A percentile compares a stretch with the other conserved stretches of the same genome.
These are phyloP conservation scores for Tetrahymena borealis DNA, from an alignment of 73 alveolate genomes.

Conservation along the genomic window DNA sequence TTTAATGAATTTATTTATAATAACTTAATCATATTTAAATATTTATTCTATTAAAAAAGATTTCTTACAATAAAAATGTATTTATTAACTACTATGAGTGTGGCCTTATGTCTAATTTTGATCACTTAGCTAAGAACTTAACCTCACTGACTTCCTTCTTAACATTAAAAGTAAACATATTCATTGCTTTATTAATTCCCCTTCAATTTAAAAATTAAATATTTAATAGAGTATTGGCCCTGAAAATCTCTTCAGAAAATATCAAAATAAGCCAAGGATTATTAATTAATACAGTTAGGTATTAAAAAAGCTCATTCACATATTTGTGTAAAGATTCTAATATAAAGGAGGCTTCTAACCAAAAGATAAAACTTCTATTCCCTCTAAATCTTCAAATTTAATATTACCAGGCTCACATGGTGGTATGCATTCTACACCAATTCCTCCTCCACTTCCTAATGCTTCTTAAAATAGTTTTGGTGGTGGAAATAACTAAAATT, in stretches of 20 bases:
- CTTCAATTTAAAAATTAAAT: too few species aligned
- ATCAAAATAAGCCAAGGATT: background rate
- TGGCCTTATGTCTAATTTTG: background rate
- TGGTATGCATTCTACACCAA: background rate
- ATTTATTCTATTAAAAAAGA: background rate
- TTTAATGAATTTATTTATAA: background rate
- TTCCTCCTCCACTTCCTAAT: background rate
- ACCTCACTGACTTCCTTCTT: background rate
- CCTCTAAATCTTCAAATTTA: background rate
- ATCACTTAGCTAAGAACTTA: background rate
- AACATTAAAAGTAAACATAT: background rate
- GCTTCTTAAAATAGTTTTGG: background rate
- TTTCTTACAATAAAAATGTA: background rate
- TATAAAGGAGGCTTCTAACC: constrained; percentile 1
- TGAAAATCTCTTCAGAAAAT: background rate
- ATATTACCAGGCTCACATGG: background rate
- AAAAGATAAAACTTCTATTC: background rate
- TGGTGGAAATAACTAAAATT: background rate
- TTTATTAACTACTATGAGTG: background rate
- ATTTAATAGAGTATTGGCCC: background rate
- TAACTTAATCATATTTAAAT: background rate
- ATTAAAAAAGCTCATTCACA: background rate
- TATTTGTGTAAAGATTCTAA: background rate
- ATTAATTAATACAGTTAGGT: background rate
- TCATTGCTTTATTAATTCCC: too few species aligned